Evolutionary conservation across 768 basidiomycete genomes (phyloP).

Genomic region (Russula compacta): DNA sequence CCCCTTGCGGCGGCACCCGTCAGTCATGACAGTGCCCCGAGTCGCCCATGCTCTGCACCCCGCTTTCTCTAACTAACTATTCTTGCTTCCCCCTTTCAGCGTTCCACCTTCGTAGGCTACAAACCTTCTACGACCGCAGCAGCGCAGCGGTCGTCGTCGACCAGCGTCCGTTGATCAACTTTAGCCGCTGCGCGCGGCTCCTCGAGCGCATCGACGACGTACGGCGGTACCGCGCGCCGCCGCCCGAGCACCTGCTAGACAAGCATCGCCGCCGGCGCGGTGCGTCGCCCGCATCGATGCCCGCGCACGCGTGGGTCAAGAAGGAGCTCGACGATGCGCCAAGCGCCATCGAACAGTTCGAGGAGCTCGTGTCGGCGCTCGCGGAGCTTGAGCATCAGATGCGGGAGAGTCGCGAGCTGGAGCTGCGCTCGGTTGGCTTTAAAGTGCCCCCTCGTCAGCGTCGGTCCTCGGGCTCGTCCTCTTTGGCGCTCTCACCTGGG

Average conservation of each 20-base stretch:
- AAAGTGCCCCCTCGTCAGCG: neutral
- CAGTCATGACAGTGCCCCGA: too few species aligned
- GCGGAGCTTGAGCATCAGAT: conserved; percentile 11
- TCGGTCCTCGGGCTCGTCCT: neutral
- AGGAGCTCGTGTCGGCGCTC: conserved; percentile 26
- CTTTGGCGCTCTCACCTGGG: neutral
- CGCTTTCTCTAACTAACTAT: neutral
- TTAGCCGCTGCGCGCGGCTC: conserved; percentile 32
- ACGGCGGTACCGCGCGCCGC: conserved; percentile 27
- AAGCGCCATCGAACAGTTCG: conserved; percentile 28
- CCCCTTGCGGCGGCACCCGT: neutral
- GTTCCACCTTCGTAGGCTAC: conserved; percentile 25
- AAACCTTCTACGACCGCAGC: neutral
- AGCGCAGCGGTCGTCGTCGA: conserved; percentile 15
- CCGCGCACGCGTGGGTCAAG: conserved; percentile 36
- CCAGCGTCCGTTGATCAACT: conserved; percentile 35
- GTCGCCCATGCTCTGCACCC: neutral
- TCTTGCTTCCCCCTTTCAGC: conserved; percentile 21
- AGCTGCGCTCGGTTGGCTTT: conserved; percentile 19
- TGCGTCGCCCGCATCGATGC: conserved; percentile 21
- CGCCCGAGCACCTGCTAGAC: conserved; percentile 23
- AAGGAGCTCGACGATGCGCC: conserved; percentile 29
- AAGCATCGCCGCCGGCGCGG: conserved; percentile 10
- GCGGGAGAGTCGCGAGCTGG: conserved; percentile 5
- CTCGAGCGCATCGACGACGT: conserved; percentile 31